Evolutionary conservation across 306 rosid species (phyloP).

Genomic region (Acacia confusa): DNA sequence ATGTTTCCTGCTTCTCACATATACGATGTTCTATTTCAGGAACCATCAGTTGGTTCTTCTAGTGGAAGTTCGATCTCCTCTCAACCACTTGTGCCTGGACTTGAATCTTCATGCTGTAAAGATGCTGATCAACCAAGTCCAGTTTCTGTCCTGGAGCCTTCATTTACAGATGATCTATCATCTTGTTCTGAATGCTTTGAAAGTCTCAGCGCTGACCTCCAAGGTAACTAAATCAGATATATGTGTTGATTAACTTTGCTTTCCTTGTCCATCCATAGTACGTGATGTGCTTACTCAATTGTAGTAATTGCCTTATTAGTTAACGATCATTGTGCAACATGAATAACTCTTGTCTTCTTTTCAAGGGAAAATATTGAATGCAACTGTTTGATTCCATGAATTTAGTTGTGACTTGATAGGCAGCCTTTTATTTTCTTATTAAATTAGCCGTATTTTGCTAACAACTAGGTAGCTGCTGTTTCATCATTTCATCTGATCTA

Average conservation of each 20-base stretch:
- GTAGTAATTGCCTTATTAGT: conserved; percentile 4
- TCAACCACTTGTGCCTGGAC: conserved; percentile 45
- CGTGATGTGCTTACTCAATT: not conserved
- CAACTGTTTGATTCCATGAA: conserved; percentile 17
- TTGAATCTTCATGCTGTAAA: conserved; percentile 65
- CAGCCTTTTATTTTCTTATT: not conserved
- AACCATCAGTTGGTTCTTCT: conserved; percentile 39
- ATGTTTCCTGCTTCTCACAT: conserved; percentile 28
- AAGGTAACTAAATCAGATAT: conserved; percentile 56
- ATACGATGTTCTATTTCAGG: conserved; percentile 55
- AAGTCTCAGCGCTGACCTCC: conserved; percentile 84
- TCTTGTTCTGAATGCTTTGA: conserved; percentile 90
- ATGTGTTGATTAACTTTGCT: not conserved
- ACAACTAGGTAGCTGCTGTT: not conserved
- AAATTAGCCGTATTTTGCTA: not conserved
- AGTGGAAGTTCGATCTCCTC: conserved; percentile 44
- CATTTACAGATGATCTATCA: conserved; percentile 77
- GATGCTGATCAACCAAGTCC: conserved; percentile 98
- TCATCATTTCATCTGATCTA: not conserved
- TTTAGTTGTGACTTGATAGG: not conserved
- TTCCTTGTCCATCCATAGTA: conserved; percentile 2
- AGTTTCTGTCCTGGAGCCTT: conserved; percentile 83
- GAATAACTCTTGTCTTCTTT: conserved; percentile 2
- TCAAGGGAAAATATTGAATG: not conserved
- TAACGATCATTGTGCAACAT: conserved; percentile 9